These are phyloP conservation scores for Diaporthe sp. DNA, from an alignment of 2,329 filamentous ascomycete genomes.

Conservation along the genomic window DNA sequence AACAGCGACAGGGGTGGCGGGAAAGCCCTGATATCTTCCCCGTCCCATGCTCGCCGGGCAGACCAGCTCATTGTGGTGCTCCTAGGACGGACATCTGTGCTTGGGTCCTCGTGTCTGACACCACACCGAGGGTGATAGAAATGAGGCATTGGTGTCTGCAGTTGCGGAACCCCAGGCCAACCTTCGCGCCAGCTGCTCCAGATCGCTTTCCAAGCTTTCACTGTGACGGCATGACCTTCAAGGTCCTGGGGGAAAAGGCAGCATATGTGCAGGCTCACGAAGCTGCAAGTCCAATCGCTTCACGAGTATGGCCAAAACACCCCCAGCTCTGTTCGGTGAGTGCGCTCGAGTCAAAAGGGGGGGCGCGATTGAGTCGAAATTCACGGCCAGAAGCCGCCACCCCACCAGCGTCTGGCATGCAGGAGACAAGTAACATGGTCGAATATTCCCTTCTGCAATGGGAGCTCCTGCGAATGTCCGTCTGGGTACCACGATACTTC, in stretches of 20 bases:
- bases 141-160: background rate
- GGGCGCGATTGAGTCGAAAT: too few relatives aligned
- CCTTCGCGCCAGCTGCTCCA: background rate
- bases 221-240: background rate
- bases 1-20: background rate
- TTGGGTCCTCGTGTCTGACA: background rate
- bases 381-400: background rate
- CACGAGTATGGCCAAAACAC: background rate
- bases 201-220: background rate
- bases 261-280: background rate
- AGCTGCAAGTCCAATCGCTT: slow-evolving; percentile 4
- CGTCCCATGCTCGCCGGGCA: background rate
- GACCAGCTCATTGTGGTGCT: background rate
- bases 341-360: background rate
- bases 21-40: slow-evolving; percentile 18
- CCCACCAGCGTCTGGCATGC: background rate
- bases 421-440: background rate
- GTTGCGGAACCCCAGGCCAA: background rate
- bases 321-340: background rate
- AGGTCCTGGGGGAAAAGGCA: background rate
- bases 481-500: background rate
- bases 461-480: background rate
- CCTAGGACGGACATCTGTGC: background rate
- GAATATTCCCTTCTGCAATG: background rate
- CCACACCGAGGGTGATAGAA: background rate